A percentile compares a stretch with the other conserved stretches of the same genome.
Conservation (phyloP, 805 yeast species). For the Spathaspora passalidarum region DNA sequence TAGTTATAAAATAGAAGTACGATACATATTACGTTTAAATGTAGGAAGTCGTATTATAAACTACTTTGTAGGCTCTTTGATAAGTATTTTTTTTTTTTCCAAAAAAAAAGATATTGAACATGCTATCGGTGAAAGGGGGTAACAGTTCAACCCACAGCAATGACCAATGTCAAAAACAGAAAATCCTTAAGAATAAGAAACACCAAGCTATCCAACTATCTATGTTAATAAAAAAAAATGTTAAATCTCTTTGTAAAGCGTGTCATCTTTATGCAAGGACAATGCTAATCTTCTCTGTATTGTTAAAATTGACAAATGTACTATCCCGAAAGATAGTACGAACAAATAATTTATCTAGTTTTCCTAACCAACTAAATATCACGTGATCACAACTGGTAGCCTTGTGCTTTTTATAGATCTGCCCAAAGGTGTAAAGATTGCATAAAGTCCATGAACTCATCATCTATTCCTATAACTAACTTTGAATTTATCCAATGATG, state of each 20-base stretch:
- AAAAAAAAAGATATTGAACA: too few relatives aligned
- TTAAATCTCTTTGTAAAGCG: constrained; percentile 99
- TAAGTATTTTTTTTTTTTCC: too few relatives aligned
- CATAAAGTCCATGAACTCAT: too few relatives aligned
- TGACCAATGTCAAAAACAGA: neutral
- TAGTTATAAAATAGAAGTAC: neutral
- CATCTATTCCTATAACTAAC: too few relatives aligned
- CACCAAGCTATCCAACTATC: neutral
- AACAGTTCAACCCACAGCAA: neutral
- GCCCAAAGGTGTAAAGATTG: too few relatives aligned
- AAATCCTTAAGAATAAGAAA: neutral
- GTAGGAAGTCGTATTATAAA: too few relatives aligned
- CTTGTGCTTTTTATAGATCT: too few relatives aligned
- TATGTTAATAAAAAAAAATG: constrained; percentile 56
- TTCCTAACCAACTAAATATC: neutral
- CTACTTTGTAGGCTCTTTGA: too few relatives aligned
- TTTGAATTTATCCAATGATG: too few relatives aligned
- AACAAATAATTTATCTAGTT: constrained; percentile 8
- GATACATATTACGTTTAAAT: too few relatives aligned
- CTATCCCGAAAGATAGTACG: constrained; percentile 45
- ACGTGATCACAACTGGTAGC: neutral
- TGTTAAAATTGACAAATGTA: constrained; percentile 98
- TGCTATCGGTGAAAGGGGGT: too few relatives aligned
- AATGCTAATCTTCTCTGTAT: constrained; percentile 99
- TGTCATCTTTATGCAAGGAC: constrained; percentile 99